Conservation (phyloP, 1,284 basidiomycete species). For the Earliella scabrosa region DNA sequence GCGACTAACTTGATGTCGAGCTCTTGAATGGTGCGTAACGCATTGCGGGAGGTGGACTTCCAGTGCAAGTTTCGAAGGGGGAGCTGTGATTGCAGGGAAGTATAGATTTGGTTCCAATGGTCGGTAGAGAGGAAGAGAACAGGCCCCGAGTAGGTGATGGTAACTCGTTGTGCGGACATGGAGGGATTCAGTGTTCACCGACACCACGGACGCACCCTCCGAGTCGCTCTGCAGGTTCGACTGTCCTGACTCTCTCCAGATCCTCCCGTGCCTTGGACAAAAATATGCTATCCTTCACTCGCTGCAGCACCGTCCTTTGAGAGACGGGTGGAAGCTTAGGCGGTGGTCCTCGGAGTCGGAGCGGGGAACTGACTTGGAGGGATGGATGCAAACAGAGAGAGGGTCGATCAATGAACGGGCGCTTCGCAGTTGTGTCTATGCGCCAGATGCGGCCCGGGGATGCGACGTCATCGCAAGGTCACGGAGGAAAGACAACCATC, state of each 20-base stretch:
- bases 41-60: constrained; percentile 74
- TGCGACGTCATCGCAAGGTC: too few relatives aligned
- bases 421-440: too few relatives aligned
- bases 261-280: too few relatives aligned
- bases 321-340: too few relatives aligned
- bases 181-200: background rate
- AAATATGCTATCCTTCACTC: too few relatives aligned
- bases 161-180: constrained; percentile 47
- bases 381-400: background rate
- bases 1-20: constrained; percentile 77
- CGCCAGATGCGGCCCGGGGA: too few relatives aligned
- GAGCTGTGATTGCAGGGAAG: constrained; percentile 71
- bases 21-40: constrained; percentile 85
- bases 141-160: constrained; percentile 72
- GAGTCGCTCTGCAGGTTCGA: background rate
- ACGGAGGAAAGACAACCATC: too few relatives aligned
- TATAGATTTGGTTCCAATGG: constrained; percentile 72
- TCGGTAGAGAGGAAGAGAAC: constrained; percentile 65
- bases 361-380: background rate
- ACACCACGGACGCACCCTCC: too few relatives aligned
- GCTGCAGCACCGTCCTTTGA: too few relatives aligned
- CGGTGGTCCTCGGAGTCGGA: background rate
- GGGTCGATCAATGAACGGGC: background rate
- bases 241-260: too few relatives aligned
- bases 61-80: constrained; percentile 91